A percentile compares a stretch with the other conserved stretches of the same genome.
Evolutionary conservation across 768 basidiomycete species (phyloP).

Genomic region (Suillus hirtellus): DNA sequence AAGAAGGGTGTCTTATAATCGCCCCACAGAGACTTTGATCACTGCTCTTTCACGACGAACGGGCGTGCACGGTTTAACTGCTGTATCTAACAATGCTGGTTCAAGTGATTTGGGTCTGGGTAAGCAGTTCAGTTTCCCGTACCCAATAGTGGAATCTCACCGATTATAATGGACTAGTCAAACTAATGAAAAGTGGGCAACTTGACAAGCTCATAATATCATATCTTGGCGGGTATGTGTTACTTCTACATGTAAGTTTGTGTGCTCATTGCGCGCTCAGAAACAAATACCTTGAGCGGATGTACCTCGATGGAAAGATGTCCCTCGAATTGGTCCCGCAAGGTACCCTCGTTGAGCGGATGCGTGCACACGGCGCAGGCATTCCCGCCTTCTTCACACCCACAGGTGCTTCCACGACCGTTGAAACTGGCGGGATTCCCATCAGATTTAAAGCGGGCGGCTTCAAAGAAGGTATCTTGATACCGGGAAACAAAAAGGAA

Average conservation of each 20-base stretch:
- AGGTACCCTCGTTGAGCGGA: constrained; percentile 80
- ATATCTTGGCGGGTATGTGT: constrained; percentile 73
- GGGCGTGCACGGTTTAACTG: constrained; percentile 67
- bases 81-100: constrained; percentile 85
- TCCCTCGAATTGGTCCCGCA: constrained; percentile 84
- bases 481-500: constrained; percentile 72
- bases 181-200: constrained; percentile 67
- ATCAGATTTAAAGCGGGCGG: constrained; percentile 72
- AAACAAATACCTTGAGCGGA: constrained; percentile 76
- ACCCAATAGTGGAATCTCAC: not conserved
- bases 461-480: constrained; percentile 58
- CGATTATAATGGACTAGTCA: constrained; percentile 42
- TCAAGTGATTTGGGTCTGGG: constrained; percentile 65
- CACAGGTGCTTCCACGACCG: constrained; percentile 76
- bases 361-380: constrained; percentile 80
- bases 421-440: constrained; percentile 72
- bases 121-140: constrained; percentile 23
- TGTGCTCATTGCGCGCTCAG: constrained; percentile 34
- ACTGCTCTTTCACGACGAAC: constrained; percentile 67
- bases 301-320: constrained; percentile 75
- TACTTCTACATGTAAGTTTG: not conserved
- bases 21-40: constrained; percentile 68
- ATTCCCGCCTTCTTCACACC: constrained; percentile 88
- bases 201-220: constrained; percentile 80
- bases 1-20: not conserved